These are phyloP conservation scores for Pyrus bretschneideri DNA, from an alignment of 306 rosid species.

Conservation along the genomic window DNA sequence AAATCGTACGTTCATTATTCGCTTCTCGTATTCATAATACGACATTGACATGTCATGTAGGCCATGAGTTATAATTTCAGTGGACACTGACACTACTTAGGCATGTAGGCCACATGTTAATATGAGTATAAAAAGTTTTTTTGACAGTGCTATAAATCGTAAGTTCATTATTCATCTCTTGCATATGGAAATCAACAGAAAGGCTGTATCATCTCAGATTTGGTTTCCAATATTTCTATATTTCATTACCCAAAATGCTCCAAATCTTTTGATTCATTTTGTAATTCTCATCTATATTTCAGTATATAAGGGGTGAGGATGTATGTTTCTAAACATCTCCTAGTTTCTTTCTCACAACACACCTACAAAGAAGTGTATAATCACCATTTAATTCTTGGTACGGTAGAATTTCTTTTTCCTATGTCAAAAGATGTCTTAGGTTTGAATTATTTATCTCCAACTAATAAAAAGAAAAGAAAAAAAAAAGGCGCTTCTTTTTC, in stretches of 20 bases:
- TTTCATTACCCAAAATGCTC: not conserved
- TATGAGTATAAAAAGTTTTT: not conserved
- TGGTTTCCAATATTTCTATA: not conserved
- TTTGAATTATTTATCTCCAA: no score
- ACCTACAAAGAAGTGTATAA: not conserved
- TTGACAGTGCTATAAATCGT: not conserved
- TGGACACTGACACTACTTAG: not conserved
- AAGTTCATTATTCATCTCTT: not conserved
- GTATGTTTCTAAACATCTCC: not conserved
- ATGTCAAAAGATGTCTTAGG: no score
- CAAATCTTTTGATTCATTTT: not conserved
- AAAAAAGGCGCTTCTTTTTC: no score
- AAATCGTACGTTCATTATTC: no score
- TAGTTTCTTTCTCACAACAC: not conserved
- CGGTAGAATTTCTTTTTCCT: no score
- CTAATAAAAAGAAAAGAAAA: no score
- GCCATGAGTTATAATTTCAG: not conserved
- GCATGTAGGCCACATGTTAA: not conserved
- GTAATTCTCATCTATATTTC: not conserved
- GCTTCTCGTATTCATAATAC: no score
- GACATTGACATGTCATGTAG: not conserved
- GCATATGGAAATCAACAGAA: not conserved
- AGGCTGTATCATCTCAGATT: not conserved
- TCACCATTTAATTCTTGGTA: no score
- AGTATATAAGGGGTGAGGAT: not conserved